phyloP scores from a whole-genome alignment of 257 asterid genomes.

The Penstemon davidsonii region DNA sequence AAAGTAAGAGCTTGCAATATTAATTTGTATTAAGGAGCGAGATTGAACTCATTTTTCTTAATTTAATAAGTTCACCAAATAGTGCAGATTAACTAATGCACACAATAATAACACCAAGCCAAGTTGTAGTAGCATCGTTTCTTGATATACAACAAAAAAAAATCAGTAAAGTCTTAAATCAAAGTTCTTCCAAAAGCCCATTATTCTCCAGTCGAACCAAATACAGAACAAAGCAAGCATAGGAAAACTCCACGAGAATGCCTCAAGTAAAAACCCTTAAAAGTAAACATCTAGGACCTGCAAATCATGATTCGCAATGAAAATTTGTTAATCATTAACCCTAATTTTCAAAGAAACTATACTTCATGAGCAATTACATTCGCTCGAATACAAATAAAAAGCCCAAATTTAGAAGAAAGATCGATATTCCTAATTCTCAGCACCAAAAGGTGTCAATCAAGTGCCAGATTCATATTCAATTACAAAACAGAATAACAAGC shows the following conservation, averaged over 20 bases:
- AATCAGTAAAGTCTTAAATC: background rate
- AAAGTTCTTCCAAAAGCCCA: conserved; percentile 16
- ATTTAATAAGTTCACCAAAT: background rate
- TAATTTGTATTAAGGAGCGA: background rate
- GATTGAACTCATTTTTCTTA: conserved; percentile 1
- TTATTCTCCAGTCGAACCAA: background rate
- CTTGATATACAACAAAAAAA: no score
- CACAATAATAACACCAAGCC: background rate
- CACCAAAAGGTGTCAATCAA: background rate
- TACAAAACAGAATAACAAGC: background rate
- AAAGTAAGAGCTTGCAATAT: background rate
- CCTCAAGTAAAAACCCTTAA: conserved; percentile 27
- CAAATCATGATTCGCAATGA: background rate
- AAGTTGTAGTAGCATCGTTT: background rate
- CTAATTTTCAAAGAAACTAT: no score
- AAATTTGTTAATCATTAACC: no score
- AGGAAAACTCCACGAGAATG: conserved; percentile 1
- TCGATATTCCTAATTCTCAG: no score
- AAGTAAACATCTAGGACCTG: conserved; percentile 12
- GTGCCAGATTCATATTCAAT: background rate
- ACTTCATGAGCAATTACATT: no score
- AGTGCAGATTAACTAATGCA: background rate
- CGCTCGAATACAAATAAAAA: background rate
- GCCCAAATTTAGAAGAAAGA: background rate
- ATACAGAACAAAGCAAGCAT: conserved; percentile 3